phyloP scores from a whole-genome alignment of 2,329 filamentous ascomycete species.

The Ophiocordyceps polyrhachis-furcata region DNA sequence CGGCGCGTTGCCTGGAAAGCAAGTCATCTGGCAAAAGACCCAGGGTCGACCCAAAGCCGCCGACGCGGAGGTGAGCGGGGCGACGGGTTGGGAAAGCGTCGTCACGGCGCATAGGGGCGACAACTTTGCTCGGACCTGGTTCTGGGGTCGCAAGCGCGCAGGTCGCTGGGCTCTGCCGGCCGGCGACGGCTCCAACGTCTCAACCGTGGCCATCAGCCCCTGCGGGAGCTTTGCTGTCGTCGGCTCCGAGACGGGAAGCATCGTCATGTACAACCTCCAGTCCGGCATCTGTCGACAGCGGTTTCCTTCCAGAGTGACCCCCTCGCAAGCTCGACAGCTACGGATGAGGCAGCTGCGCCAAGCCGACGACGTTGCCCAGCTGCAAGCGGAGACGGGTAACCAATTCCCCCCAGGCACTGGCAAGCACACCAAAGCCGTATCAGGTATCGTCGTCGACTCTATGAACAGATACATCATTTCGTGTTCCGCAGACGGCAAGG shows the following conservation, averaged over 20 bases:
- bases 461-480: slow-evolving; percentile 75
- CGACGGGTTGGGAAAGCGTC: slow-evolving; percentile 93
- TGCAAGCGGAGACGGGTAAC: slow-evolving; percentile 25
- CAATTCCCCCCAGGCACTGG: slow-evolving; percentile 36
- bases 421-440: slow-evolving; percentile 66
- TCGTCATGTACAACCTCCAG: slow-evolving; percentile 95
- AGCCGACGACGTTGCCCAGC: slow-evolving; percentile 35
- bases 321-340: slow-evolving; percentile 58
- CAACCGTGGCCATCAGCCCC: slow-evolving; percentile 71
- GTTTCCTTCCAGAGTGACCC: slow-evolving; percentile 65
- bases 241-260: slow-evolving; percentile 62
- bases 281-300: slow-evolving; percentile 76
- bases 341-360: slow-evolving; percentile 45
- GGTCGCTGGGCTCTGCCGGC: slow-evolving; percentile 88
- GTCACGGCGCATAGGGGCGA: slow-evolving; percentile 84
- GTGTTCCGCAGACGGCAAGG: slow-evolving; percentile 73
- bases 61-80: slow-evolving; percentile 53
- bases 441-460: slow-evolving; percentile 74
- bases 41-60: slow-evolving; percentile 40
- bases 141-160: slow-evolving; percentile 87
- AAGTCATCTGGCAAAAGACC: slow-evolving; percentile 67
- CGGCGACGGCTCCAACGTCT: slow-evolving; percentile 63
- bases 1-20: slow-evolving; percentile 60
- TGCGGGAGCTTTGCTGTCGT: slow-evolving; percentile 90
- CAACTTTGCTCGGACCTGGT: slow-evolving; percentile 80